Evolutionary conservation across 768 basidiomycete genomes (phyloP).

Genomic region (Collybiopsis luxurians): DNA sequence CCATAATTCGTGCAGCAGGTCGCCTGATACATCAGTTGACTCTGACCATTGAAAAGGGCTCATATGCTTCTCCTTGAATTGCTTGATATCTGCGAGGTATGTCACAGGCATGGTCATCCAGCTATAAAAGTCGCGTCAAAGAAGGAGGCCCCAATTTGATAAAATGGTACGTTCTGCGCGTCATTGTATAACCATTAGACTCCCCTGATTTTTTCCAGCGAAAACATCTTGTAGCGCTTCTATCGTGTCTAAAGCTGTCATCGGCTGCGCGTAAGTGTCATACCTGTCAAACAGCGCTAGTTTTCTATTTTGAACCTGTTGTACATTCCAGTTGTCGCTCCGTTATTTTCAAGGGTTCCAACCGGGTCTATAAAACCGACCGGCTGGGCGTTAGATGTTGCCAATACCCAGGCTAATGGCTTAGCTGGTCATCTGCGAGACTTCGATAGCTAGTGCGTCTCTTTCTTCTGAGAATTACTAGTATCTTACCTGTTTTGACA

Average conservation of each 20-base stretch:
- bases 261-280: slow-evolving; percentile 3
- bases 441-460: slow-evolving; percentile 35
- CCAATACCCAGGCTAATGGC: slow-evolving; percentile 38
- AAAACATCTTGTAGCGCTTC: neutral
- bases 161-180: neutral
- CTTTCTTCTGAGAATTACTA: neutral
- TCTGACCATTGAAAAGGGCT: neutral
- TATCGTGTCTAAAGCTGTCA: neutral
- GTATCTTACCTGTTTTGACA: slow-evolving; percentile 7
- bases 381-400: slow-evolving; percentile 39
- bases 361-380: slow-evolving; percentile 35
- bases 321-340: slow-evolving; percentile 25
- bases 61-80: neutral
- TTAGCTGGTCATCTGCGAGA: slow-evolving; percentile 39
- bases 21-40: slow-evolving; percentile 8
- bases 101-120: neutral
- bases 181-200: neutral
- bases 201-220: neutral
- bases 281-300: neutral
- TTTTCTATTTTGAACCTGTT: neutral
- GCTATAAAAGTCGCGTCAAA: neutral
- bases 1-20: neutral
- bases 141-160: neutral
- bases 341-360: slow-evolving; percentile 28
- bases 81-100: neutral